Evolutionary conservation across 2,329 filamentous ascomycete species (phyloP).

Genomic region (Stenocarpella maydis): DNA sequence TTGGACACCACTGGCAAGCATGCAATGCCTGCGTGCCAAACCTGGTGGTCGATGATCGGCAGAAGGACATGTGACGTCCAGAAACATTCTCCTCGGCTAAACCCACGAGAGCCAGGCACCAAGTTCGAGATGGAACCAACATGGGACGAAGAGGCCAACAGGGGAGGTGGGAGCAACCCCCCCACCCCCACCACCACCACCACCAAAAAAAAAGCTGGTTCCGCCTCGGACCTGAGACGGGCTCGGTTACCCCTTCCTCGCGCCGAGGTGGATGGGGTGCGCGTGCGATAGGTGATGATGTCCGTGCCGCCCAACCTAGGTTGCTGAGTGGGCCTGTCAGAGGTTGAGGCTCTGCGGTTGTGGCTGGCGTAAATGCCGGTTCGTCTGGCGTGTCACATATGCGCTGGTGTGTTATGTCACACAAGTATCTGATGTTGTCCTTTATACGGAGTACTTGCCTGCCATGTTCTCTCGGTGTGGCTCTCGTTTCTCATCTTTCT

Average conservation of each 20-base stretch:
- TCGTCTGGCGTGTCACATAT: not conserved
- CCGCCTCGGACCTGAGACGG: constrained; percentile 23
- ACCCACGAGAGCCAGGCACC: not conserved
- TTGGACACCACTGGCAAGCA: not conserved
- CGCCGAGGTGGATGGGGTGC: not conserved
- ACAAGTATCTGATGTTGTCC: not conserved
- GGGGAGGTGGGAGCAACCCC: not conserved
- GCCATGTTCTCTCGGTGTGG: too few species aligned
- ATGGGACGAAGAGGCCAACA: constrained; percentile 22
- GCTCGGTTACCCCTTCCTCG: not conserved
- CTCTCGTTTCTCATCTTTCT: not conserved
- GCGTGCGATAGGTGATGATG: not conserved
- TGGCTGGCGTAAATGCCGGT: constrained; percentile 5
- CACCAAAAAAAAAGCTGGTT: constrained; percentile 9
- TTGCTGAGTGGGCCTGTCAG: not conserved
- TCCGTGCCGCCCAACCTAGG: constrained; percentile 16
- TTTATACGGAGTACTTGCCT: too few species aligned
- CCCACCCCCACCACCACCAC: too few species aligned
- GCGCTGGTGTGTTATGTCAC: not conserved
- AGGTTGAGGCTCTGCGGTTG: constrained; percentile 30
- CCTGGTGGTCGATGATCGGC: constrained; percentile 21
- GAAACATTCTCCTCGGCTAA: constrained; percentile 15
- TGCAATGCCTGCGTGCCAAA: constrained; percentile 5
- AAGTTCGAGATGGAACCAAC: constrained; percentile 3
- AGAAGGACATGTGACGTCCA: constrained; percentile 20